A percentile compares a stretch with the other conserved stretches of the same genome.
Conservation (phyloP, 371 early-diverging fungal genomes). For the Mortierella sp. region DNA sequence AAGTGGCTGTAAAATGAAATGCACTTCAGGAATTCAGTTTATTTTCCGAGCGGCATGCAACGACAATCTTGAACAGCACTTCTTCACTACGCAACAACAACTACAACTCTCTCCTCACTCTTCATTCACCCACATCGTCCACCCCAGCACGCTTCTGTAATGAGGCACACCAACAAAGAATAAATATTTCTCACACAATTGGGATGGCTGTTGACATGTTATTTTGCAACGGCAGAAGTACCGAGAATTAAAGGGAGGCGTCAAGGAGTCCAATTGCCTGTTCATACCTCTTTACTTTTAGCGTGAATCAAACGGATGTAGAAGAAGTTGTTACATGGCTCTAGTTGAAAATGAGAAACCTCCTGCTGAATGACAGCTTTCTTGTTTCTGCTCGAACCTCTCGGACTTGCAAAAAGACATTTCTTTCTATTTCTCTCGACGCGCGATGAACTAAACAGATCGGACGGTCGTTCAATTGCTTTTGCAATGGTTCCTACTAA, state of each 20-base stretch:
- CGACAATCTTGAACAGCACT: background rate
- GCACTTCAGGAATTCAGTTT: background rate
- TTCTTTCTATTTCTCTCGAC: background rate
- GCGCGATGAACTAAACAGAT: slow-evolving; percentile 5
- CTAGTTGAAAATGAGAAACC: background rate
- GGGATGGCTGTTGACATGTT: background rate
- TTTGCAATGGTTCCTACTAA: no score
- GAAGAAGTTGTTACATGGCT: background rate
- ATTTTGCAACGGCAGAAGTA: background rate
- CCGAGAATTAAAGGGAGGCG: background rate
- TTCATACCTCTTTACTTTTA: background rate
- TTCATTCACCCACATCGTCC: no score
- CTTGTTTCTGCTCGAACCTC: background rate
- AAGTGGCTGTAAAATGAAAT: slow-evolving; percentile 55
- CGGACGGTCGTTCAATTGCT: background rate
- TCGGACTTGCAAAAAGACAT: background rate
- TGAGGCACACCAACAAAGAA: background rate
- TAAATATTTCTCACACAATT: background rate
- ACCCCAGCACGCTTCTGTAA: no score
- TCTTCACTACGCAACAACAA: background rate
- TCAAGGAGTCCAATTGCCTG: background rate
- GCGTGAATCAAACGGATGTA: background rate
- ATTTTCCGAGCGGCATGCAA: background rate
- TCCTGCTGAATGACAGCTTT: background rate
- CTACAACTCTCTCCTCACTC: no score